phyloP scores from a whole-genome alignment of 208 protist genomes.

The Trypanosoma brucei region DNA sequence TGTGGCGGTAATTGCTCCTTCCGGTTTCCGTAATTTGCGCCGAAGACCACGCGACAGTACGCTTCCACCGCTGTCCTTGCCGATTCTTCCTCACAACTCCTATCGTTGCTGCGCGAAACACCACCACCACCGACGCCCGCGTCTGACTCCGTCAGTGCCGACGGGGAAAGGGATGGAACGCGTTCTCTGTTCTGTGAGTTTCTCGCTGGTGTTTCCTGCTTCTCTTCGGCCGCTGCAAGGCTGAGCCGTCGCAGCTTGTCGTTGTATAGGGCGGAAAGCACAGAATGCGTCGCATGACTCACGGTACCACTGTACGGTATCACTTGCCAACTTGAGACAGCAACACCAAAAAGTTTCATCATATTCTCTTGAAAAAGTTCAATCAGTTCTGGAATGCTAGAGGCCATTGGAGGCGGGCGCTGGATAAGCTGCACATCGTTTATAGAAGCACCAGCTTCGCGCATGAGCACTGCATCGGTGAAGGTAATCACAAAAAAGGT shows the following conservation, averaged over 20 bases:
- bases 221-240: background rate
- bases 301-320: slow-evolving; percentile 41
- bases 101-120: background rate
- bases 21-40: slow-evolving; percentile 18
- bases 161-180: background rate
- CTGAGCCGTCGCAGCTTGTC: too few relatives aligned
- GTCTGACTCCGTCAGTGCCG: background rate
- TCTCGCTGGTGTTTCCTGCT: background rate
- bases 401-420: slow-evolving; percentile 25
- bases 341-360: slow-evolving; percentile 32
- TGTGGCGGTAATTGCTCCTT: slow-evolving; percentile 1
- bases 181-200: background rate
- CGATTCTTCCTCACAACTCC: background rate
- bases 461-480: slow-evolving; percentile 19
- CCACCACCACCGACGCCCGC: slow-evolving; percentile 1
- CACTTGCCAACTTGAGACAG: slow-evolving; percentile 53
- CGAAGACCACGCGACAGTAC: slow-evolving; percentile 31
- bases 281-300: slow-evolving; percentile 23
- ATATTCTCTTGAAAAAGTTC: slow-evolving; percentile 31
- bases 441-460: slow-evolving; percentile 6
- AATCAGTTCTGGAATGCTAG: slow-evolving; percentile 23
- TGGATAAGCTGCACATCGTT: slow-evolving; percentile 7
- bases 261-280: slow-evolving; percentile 11
- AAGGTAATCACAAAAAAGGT: slow-evolving; percentile 42
- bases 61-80: slow-evolving; percentile 8